Conservation (phyloP, 1,284 basidiomycete species). For the Somion occarium region DNA sequence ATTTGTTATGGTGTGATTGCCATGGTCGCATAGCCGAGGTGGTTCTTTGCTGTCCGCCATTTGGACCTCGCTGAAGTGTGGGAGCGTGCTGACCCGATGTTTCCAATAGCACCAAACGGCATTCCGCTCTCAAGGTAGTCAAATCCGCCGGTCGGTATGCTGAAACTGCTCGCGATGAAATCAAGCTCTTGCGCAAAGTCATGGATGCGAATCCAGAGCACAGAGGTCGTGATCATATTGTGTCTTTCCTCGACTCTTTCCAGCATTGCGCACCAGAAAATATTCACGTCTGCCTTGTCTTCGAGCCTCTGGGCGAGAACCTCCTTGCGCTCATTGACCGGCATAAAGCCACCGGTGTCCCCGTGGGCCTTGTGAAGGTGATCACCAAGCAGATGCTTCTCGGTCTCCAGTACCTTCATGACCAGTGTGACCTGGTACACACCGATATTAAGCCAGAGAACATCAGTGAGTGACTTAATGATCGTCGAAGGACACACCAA, state of each 20-base stretch:
- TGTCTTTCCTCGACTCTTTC: slow-evolving; percentile 88
- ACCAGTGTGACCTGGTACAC: slow-evolving; percentile 84
- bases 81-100: too few relatives aligned
- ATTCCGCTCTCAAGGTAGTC: slow-evolving; percentile 89
- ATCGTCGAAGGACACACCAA: background rate
- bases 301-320: slow-evolving; percentile 89
- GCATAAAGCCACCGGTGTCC: slow-evolving; percentile 83
- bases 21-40: too few relatives aligned
- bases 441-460: slow-evolving; percentile 94
- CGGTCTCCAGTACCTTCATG: slow-evolving; percentile 88
- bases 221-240: slow-evolving; percentile 66
- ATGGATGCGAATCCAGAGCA: slow-evolving; percentile 68
- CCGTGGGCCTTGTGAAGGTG: slow-evolving; percentile 74
- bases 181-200: slow-evolving; percentile 79
- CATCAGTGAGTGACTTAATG: slow-evolving; percentile 56
- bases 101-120: slow-evolving; percentile 57
- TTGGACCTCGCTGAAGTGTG: too few relatives aligned
- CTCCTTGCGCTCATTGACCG: slow-evolving; percentile 81
- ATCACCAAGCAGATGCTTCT: slow-evolving; percentile 82
- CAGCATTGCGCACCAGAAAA: slow-evolving; percentile 47
- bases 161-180: slow-evolving; percentile 89
- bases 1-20: background rate
- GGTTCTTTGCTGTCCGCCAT: too few relatives aligned
- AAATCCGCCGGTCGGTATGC: slow-evolving; percentile 85
- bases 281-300: slow-evolving; percentile 85